phyloP scores from a whole-genome alignment of 306 rosid species.

The Comarum palustre region DNA sequence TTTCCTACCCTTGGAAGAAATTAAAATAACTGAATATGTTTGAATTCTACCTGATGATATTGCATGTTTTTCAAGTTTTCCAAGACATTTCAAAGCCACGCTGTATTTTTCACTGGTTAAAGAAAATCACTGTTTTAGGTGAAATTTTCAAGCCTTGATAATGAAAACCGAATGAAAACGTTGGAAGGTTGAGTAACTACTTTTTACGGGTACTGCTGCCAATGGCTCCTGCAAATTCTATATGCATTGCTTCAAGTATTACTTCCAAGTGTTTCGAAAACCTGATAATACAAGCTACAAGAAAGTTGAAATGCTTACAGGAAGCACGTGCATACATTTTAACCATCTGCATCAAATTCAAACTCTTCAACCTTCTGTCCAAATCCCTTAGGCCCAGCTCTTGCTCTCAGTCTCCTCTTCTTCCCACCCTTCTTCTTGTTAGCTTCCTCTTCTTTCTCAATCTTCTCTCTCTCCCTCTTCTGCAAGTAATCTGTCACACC shows the following conservation, averaged over 20 bases:
- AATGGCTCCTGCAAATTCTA: background rate
- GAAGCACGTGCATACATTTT: background rate
- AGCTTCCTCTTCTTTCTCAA: slow-evolving; percentile 65
- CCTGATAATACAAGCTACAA: background rate
- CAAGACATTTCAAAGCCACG: background rate
- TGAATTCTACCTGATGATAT: background rate
- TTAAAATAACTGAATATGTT: background rate
- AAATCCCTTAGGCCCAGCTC: slow-evolving; percentile 71
- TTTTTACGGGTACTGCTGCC: background rate
- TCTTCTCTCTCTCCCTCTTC: slow-evolving; percentile 84
- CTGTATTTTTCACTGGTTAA: background rate
- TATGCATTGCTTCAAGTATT: background rate
- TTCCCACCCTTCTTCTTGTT: slow-evolving; percentile 36
- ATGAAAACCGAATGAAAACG: background rate
- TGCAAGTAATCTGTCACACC: slow-evolving; percentile 75
- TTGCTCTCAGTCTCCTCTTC: slow-evolving; percentile 56
- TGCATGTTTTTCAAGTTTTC: background rate
- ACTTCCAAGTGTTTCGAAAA: background rate
- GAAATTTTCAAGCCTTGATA: background rate
- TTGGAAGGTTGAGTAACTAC: background rate
- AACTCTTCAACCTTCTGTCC: slow-evolving; percentile 60
- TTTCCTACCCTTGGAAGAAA: background rate
- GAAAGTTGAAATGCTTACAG: background rate
- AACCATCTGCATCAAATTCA: slow-evolving; percentile 26
- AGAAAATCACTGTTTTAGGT: background rate